These are phyloP conservation scores for Chaetomiaceae sp. DNA, from an alignment of 2,329 filamentous ascomycete genomes.

Conservation along the genomic window DNA sequence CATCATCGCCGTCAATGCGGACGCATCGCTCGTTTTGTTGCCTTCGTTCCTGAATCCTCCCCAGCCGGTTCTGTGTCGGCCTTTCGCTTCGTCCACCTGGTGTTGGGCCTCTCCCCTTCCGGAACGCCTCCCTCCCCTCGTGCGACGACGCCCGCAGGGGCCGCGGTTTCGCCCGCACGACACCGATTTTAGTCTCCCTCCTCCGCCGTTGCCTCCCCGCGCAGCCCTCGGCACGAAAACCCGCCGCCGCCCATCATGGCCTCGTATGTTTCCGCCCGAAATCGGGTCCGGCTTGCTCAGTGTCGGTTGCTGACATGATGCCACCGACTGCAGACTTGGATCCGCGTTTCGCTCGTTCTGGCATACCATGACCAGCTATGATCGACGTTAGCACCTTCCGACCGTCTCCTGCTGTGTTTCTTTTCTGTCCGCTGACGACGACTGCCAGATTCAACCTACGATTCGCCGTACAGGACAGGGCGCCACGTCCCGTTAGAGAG, in stretches of 20 bases:
- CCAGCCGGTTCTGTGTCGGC: neutral
- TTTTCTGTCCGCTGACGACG: slow-evolving; percentile 19
- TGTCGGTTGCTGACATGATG: slow-evolving; percentile 18
- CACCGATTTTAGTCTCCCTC: neutral
- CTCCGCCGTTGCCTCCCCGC: neutral
- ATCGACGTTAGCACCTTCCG: slow-evolving; percentile 50
- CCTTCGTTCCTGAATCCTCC: slow-evolving; percentile 8
- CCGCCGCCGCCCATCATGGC: slow-evolving; percentile 12
- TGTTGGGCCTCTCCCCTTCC: neutral
- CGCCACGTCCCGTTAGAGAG: slow-evolving; percentile 83
- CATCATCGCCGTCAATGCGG: slow-evolving; percentile 21
- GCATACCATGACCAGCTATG: slow-evolving; percentile 78
- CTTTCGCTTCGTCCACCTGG: neutral
- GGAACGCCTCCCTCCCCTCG: neutral
- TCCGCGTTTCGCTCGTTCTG: slow-evolving; percentile 83
- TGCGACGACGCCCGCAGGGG: neutral
- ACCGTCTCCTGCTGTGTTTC: neutral
- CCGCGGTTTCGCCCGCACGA: neutral
- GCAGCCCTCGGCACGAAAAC: neutral
- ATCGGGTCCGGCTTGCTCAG: neutral
- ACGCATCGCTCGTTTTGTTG: slow-evolving; percentile 22
- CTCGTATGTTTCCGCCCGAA: slow-evolving; percentile 13
- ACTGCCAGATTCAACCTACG: slow-evolving; percentile 74
- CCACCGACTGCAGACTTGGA: slow-evolving; percentile 46
- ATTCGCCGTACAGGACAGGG: slow-evolving; percentile 88